Evolutionary conservation across 306 rosid genomes (phyloP), one percentile per base, ranked within the genome.

Genomic region (Comarum palustre): DNA sequence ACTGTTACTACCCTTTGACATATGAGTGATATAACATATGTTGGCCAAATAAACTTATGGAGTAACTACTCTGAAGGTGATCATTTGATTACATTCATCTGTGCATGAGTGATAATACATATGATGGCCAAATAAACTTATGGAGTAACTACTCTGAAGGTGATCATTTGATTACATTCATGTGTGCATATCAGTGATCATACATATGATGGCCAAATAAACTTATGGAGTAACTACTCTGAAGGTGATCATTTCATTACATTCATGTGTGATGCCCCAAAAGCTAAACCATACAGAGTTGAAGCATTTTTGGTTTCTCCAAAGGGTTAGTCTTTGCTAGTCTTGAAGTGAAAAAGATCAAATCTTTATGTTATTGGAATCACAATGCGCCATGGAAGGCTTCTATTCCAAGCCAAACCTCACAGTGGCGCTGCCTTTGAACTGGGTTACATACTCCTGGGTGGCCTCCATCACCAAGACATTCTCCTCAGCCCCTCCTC

Each of bases 381-480:
- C 80, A 59, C 79, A 75, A 84, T 87, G 88, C 73, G 74, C 69
- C 74, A 79, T 89, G 87, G 87, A 48, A 80, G 74, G 69, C 58
- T 65, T 14, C 66, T 60, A 32, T 70, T 82, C 68, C 39, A 68
- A 13, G 6, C 69, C 69, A 42, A 73, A 11, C 17, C 34, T 19
- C 17, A 24, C 34, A 4, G 6, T 27, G 36, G n/a, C 38, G n/a
- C 64, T 29, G 19, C 64, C 10, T 80, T 77, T 42, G 77, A 82
- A 38, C 69, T 85, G 22, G 85, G 77, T 3, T 87, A 91, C 65
- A 55, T 87, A 14, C 82, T 93, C 45, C 66, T 88, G n/a, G 1
- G 85, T 81, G 14, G 88, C 97, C 1, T 87, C 96, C 8, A 71
- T 93, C 79, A 82, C 85, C 25, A 89, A 89, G 22, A 78, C 87